A percentile compares a stretch with the other conserved stretches of the same genome.
Evolutionary conservation across 2,329 filamentous ascomycete species (phyloP).

Genomic region (Colletotrichum liriopes): DNA sequence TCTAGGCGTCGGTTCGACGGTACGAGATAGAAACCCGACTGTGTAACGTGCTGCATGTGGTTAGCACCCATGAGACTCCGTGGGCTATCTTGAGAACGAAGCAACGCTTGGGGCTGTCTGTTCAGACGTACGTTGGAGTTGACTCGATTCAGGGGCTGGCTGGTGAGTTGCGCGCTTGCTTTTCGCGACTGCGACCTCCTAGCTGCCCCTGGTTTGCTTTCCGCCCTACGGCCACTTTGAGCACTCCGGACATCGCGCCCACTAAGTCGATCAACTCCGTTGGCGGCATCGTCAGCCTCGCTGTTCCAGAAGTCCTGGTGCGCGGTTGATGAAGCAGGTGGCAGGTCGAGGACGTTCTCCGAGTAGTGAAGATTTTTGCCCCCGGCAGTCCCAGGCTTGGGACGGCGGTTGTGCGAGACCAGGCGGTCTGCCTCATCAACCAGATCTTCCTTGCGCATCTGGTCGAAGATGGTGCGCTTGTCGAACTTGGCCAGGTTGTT

Average conservation of each 20-base stretch:
- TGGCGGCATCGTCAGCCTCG: slow-evolving; percentile 76
- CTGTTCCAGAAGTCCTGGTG: slow-evolving; percentile 79
- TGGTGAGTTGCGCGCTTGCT: slow-evolving; percentile 60
- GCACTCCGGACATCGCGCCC: slow-evolving; percentile 67
- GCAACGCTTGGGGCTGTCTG: slow-evolving; percentile 36
- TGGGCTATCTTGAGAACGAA: slow-evolving; percentile 38
- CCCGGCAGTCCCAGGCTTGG: slow-evolving; percentile 78
- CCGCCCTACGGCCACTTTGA: slow-evolving; percentile 65
- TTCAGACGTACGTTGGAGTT: slow-evolving; percentile 62
- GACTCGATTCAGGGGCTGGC: slow-evolving; percentile 62
- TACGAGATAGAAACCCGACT: slow-evolving; percentile 67
- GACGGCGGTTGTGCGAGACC: slow-evolving; percentile 86
- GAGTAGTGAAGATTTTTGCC: slow-evolving; percentile 94
- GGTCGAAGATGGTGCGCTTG: slow-evolving; percentile 91
- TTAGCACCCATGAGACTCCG: slow-evolving; percentile 48
- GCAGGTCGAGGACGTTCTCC: slow-evolving; percentile 88
- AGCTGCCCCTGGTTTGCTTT: slow-evolving; percentile 66
- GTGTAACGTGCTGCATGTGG: slow-evolving; percentile 47
- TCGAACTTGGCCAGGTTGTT: slow-evolving; percentile 94
- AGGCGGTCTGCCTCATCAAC: slow-evolving; percentile 93
- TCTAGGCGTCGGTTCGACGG: slow-evolving; percentile 73
- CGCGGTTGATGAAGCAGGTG: slow-evolving; percentile 56
- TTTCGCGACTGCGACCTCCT: slow-evolving; percentile 72
- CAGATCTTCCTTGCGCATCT: slow-evolving; percentile 90
- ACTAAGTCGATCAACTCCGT: slow-evolving; percentile 63